phyloP scores from a whole-genome alignment of 1,139 yeast genomes.

The Debaryomycetaceae sp. region DNA sequence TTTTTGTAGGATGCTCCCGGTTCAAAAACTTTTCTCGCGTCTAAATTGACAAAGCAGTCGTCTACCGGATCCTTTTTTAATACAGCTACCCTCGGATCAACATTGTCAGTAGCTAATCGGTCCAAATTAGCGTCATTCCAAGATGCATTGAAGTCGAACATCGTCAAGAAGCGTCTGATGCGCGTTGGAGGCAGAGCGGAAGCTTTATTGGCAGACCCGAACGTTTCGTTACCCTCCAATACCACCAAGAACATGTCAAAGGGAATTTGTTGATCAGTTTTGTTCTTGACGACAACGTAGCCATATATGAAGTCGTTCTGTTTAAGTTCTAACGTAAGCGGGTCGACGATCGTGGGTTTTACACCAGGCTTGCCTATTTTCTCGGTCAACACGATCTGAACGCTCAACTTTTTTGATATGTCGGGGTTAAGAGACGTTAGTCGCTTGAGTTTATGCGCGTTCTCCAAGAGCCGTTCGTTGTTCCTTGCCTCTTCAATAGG shows the following conservation, averaged over 20 bases:
- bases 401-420: constrained; percentile 16
- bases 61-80: constrained; percentile 21
- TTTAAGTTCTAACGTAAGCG: constrained; percentile 19
- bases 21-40: constrained; percentile 16
- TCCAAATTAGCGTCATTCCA: constrained; percentile 31
- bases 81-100: constrained; percentile 15
- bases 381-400: constrained; percentile 21
- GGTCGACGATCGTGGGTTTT: constrained; percentile 19
- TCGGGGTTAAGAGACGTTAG: constrained; percentile 20
- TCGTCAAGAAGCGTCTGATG: constrained; percentile 18
- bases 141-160: constrained; percentile 33
- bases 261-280: constrained; percentile 16
- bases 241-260: constrained; percentile 33
- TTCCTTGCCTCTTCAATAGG: constrained; percentile 6
- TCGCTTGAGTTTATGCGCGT: constrained; percentile 24
- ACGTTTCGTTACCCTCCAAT: constrained; percentile 22
- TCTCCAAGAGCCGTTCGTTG: constrained; percentile 25
- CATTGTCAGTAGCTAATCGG: constrained; percentile 16
- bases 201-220: constrained; percentile 11
- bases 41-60: constrained; percentile 17
- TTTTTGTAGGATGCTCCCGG: constrained; percentile 29
- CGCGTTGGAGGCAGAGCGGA: constrained; percentile 9
- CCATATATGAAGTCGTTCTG: constrained; percentile 34
- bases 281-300: constrained; percentile 24
- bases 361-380: constrained; percentile 21